Conservation (phyloP, 345 rosid species). For the Heritiera fomes region DNA sequence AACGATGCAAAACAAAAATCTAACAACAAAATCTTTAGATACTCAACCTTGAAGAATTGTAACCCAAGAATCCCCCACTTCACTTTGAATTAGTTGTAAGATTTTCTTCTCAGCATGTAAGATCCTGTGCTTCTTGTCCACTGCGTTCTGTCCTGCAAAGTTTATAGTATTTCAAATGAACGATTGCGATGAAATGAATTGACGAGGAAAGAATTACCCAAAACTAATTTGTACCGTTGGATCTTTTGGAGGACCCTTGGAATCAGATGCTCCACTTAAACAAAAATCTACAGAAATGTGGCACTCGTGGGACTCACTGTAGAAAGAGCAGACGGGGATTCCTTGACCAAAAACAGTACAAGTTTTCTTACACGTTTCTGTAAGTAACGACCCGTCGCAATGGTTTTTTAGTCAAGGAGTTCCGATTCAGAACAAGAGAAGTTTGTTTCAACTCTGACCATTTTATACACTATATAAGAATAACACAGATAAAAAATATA, state of each 20-base stretch:
- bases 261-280: not conserved
- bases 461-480: not conserved
- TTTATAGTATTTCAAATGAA: too few species aligned
- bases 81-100: too few species aligned
- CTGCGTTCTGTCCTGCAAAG: too few species aligned
- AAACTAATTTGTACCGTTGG: not conserved
- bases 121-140: too few species aligned
- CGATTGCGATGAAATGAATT: too few species aligned
- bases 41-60: too few species aligned
- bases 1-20: too few species aligned
- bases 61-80: too few species aligned
- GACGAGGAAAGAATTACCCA: not conserved
- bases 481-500: too few species aligned
- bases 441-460: not conserved
- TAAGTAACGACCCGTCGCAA: slow-evolving; percentile 31
- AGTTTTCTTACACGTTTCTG: slow-evolving; percentile 31
- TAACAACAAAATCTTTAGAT: too few species aligned
- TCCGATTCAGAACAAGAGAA: slow-evolving; percentile 5
- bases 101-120: too few species aligned
- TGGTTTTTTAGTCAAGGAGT: slow-evolving; percentile 27
- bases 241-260: not conserved
- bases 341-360: slow-evolving; percentile 27
- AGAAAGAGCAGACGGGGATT: not conserved
- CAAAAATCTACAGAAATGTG: not conserved
- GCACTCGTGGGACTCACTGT: slow-evolving; percentile 23